These are phyloP conservation scores for Cyberlindnera americana DNA, from an alignment of 805 yeast species.

Conservation along the genomic window DNA sequence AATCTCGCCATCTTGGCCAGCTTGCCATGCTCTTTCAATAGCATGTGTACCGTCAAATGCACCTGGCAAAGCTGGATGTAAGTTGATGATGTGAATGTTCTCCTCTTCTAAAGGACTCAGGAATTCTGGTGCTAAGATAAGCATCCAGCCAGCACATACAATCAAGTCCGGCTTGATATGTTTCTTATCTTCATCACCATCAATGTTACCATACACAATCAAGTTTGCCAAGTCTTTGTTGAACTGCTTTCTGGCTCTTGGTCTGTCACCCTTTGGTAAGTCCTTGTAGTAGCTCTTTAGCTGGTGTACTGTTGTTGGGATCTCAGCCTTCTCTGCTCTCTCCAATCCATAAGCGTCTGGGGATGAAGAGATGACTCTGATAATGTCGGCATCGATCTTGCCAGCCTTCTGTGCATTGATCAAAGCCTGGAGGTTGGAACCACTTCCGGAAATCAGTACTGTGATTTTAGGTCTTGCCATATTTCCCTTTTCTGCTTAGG, in stretches of 20 bases:
- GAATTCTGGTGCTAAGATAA: conserved; percentile 78
- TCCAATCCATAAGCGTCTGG: conserved; percentile 82
- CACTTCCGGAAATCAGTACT: conserved; percentile 91
- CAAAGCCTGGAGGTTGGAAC: conserved; percentile 93
- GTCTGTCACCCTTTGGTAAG: conserved; percentile 66
- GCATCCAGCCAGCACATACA: conserved; percentile 99
- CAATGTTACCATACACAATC: conserved; percentile 47
- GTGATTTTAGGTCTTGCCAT: conserved; percentile 32
- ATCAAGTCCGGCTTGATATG: conserved; percentile 71
- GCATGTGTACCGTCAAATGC: conserved; percentile 97
- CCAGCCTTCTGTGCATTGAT: conserved; percentile 62
- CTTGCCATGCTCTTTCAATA: conserved; percentile 93
- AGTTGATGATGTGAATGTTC: conserved; percentile 76
- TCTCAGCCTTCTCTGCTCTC: conserved; percentile 67
- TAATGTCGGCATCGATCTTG: conserved; percentile 47
- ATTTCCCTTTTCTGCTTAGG: neutral
- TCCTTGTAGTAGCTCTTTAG: conserved; percentile 72
- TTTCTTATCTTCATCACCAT: conserved; percentile 30
- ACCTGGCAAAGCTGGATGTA: conserved; percentile 97
- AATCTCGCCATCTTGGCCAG: conserved; percentile 82
- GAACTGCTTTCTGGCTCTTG: conserved; percentile 61
- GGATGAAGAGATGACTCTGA: conserved; percentile 81
- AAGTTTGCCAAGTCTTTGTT: conserved; percentile 74
- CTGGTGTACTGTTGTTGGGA: conserved; percentile 71
- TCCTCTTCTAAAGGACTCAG: conserved; percentile 59